Conservation (phyloP, 2,329 filamentous ascomycete species). For the Trichoderma polysporum region DNA sequence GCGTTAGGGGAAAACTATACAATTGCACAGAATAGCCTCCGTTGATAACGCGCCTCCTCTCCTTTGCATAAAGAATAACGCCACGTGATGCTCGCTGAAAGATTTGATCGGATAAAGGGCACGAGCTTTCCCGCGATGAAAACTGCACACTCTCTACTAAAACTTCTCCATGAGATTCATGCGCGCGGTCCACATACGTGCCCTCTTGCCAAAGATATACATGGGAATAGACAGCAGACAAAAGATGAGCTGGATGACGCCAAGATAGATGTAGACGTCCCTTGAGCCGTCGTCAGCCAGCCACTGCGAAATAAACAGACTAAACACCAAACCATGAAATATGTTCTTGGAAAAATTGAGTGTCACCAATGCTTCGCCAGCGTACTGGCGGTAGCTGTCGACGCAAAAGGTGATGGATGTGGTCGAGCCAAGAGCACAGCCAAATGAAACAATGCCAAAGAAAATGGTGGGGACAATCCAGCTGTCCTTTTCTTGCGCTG, state of each 20-base stretch:
- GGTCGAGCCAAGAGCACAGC: conserved; percentile 84
- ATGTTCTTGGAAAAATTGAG: conserved; percentile 95
- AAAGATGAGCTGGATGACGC: conserved; percentile 77
- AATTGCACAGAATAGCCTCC: too few relatives aligned
- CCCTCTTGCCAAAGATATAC: conserved; percentile 90
- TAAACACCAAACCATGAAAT: conserved; percentile 84
- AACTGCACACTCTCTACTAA: conserved; percentile 23
- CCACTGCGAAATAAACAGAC: conserved; percentile 86
- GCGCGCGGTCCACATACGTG: conserved; percentile 90
- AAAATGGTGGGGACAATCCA: conserved; percentile 95
- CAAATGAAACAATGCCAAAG: conserved; percentile 89
- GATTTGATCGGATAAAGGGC: too few relatives aligned
- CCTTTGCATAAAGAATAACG: not conserved
- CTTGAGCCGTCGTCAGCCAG: conserved; percentile 72
- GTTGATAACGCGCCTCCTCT: too few relatives aligned
- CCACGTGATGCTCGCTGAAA: not conserved
- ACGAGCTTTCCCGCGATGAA: too few relatives aligned
- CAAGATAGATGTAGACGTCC: conserved; percentile 77
- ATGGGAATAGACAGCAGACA: conserved; percentile 79
- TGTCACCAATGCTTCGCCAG: conserved; percentile 89
- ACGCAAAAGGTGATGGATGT: conserved; percentile 93
- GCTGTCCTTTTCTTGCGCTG: conserved; percentile 66
- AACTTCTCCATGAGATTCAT: conserved; percentile 83
- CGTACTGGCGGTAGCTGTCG: conserved; percentile 90
- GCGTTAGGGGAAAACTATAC: too few relatives aligned